Base-by-base conservation (phyloP, 768 basidiomycete species). In the Tylopilus subfusipes region DNA sequence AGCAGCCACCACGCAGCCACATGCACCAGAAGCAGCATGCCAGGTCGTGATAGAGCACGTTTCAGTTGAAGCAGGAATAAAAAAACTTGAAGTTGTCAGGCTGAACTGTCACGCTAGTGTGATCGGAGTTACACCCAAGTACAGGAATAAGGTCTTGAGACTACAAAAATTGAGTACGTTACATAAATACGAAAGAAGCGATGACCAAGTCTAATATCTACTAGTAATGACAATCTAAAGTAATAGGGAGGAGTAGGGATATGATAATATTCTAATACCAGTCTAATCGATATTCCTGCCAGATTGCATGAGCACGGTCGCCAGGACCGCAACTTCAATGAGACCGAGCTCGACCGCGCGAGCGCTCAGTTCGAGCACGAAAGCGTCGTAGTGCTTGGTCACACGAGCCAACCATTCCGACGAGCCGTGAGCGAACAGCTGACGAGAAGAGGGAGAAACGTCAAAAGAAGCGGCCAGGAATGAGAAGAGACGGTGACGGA, bases 231-330 rank as follows among this genome's bases (percentile, higher is more conserved):
- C 22, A n/a, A n/a, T n/a, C 8, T 19, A 27, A 19, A 9, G 11
- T 53, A 44, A 11, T 18, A n/a, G 19, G 6, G 42, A 34, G 31
- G 10, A 42, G 5, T 4, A 9, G 18, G 24, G 5, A 29, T 9
- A 34, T 11, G 3, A 40, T 40, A 10, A 19, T 16, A 21, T 18
- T 14, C 6, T 13, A 2, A 22, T 18, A 14, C 42, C 12, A 2
- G 5, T 54, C 46, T 68, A 86, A 58, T 86, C 85, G 22, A 88
- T 81, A 67, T 74, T 81, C 52, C 77, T 79, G n/a, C 85, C 85
- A 47, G 75, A 83, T 54, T 80, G 81, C 42, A 87, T 71, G 22
- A 87, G 71, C 6, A 81, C 60, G 0, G 81, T 75, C 0, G 81
- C 83, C 11, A 81, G 72, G 25, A 86, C 63, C 53, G 74, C 68